A percentile compares a stretch with the other conserved stretches of the same genome.
Conservation (phyloP, 306 rosid species). For the Gastrolobium villosum region DNA sequence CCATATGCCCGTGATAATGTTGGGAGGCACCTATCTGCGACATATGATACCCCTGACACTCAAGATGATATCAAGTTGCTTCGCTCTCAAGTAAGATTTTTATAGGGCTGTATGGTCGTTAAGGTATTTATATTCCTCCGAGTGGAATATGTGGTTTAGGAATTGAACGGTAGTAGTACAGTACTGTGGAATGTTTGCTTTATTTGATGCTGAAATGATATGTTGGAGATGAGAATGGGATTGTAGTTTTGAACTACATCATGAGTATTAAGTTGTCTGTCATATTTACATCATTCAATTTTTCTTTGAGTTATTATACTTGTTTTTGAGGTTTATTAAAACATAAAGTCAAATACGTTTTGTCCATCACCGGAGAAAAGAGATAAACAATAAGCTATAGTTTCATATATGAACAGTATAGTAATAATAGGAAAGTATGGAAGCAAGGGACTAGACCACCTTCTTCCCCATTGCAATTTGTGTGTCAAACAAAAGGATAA, state of each 20-base stretch:
- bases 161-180: constrained; percentile 19
- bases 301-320: constrained; percentile 26
- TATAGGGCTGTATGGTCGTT: constrained; percentile 34
- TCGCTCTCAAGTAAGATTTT: constrained; percentile 71
- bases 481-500: constrained; percentile 28
- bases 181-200: constrained; percentile 35
- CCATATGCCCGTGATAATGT: constrained; percentile 93
- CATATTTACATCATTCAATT: constrained; percentile 21
- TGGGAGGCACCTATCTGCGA: constrained; percentile 81
- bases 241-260: constrained; percentile 30
- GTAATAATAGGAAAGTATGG: constrained; percentile 32
- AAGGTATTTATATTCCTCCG: constrained; percentile 35
- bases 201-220: constrained; percentile 30
- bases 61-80: constrained; percentile 82
- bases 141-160: constrained; percentile 22
- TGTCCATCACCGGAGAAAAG: constrained; percentile 13
- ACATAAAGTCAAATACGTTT: constrained; percentile 29
- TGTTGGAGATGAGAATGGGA: constrained; percentile 16
- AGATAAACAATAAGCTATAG: constrained; percentile 24
- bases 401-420: constrained; percentile 36
- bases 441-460: constrained; percentile 41
- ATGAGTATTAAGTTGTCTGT: constrained; percentile 18
- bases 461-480: constrained; percentile 39
- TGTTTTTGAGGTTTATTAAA: constrained; percentile 32
- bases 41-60: constrained; percentile 79